Base-by-base conservation (phyloP, 306 rosid genomes). In the Cucumis hystrix region DNA sequence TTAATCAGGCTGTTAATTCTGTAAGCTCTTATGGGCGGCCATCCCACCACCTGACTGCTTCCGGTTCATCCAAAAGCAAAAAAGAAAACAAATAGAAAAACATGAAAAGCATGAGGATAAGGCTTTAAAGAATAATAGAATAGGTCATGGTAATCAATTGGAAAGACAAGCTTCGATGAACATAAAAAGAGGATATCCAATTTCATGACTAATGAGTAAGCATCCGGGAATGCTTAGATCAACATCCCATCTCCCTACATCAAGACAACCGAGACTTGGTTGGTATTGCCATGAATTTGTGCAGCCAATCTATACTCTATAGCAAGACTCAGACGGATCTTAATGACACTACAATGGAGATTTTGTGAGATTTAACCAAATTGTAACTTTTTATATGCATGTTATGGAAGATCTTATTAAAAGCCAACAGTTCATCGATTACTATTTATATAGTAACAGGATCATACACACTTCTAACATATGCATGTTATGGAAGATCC, bases 11-110 rank as follows among this genome's bases (percentile, higher is more conserved):
- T 82, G 81, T 86, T 85, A 81, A 89, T 83, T 83, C 94, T 89
- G 51, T 87, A 74, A 57, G 94, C 81, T 76, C 90, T 87, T 51
- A 89, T 70, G 35, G 94, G 94, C 52, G 94, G 94, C 94, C 94
- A 89, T 71, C 94, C 94, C 84, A 89, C 91, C 65, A 87, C 90
- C 74, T 86, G 94, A 81, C 94, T 89, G 90, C 77, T 84, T 80
- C 78, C 79, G 55, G 58, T 60, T 71, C 60, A 43, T 49, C 60
- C 76, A 21, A 23, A 41, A 41, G 18, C 6, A 21, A 70, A 3
- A 68, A 4, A 49, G 40, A 68, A 55, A 25, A 55, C 62, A 57
- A 45, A 28, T 18, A 18, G 30, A 43, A 25, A 76, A 57, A 20
- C 16, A 43, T 0, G 15, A 4, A 30, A 21, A 8, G 79, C 25